A percentile compares a stretch with the other conserved stretches of the same genome.
Conservation (phyloP, 1,139 yeast species). For the Geotrichum histeridarum region DNA sequence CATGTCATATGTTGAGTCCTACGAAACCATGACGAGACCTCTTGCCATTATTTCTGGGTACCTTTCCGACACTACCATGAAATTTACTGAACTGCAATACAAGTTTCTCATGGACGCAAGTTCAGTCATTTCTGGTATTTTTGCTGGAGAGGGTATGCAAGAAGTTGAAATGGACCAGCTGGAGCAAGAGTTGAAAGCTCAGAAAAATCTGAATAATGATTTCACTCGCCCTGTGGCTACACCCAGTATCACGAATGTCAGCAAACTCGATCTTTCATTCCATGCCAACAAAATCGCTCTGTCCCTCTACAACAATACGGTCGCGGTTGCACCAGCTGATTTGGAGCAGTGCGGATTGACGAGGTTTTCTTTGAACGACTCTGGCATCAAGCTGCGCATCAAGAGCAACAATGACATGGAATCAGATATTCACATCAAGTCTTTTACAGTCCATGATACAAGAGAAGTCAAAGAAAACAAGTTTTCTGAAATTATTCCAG, state of each 20-base stretch:
- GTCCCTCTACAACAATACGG: constrained; percentile 58
- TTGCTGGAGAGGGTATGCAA: constrained; percentile 44
- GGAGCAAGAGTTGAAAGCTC: constrained; percentile 31
- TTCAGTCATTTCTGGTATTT: constrained; percentile 55
- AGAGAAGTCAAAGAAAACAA: constrained; percentile 58
- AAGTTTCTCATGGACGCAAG: constrained; percentile 53
- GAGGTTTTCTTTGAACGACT: constrained; percentile 56
- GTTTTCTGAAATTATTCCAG: constrained; percentile 78
- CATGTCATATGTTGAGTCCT: constrained; percentile 49
- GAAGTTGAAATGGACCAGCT: constrained; percentile 59
- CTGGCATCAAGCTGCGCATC: constrained; percentile 49
- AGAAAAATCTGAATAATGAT: constrained; percentile 24
- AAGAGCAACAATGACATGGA: constrained; percentile 53
- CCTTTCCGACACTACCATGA: constrained; percentile 61
- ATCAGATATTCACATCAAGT: constrained; percentile 59
- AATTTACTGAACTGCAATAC: constrained; percentile 74
- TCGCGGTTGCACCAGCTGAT: constrained; percentile 33
- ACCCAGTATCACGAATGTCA: constrained; percentile 12
- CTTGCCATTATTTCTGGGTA: constrained; percentile 53
- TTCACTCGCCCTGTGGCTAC: constrained; percentile 3
- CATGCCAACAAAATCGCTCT: constrained; percentile 60
- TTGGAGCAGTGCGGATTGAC: constrained; percentile 49
- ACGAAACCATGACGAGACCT: constrained; percentile 42
- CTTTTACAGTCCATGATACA: constrained; percentile 75
- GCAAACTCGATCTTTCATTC: constrained; percentile 37